Evolutionary conservation across 441 rosid genomes (phyloP).

Genomic region (Viola pubescens): DNA sequence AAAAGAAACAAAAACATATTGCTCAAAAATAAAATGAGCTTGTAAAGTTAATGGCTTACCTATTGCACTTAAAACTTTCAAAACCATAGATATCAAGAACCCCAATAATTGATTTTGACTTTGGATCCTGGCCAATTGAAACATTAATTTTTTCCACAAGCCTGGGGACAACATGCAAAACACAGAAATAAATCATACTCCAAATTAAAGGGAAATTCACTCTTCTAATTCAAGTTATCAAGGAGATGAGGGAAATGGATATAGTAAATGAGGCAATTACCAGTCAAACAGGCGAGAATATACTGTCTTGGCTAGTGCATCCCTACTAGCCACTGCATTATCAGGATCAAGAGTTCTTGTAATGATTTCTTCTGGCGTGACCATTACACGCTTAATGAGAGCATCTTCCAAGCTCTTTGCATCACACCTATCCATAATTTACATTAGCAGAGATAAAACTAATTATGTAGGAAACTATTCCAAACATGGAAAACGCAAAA

Average conservation of each 20-base stretch:
- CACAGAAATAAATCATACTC: conserved; percentile 5
- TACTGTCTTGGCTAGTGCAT: conserved; percentile 84
- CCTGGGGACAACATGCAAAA: conserved; percentile 38
- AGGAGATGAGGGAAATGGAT: conserved; percentile 2
- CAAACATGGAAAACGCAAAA: conserved; percentile 14
- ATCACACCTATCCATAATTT: conserved; percentile 55
- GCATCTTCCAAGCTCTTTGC: conserved; percentile 85
- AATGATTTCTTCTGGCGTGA: conserved; percentile 93
- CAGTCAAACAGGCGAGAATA: conserved; percentile 94
- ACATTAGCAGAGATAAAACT: conserved; percentile 8
- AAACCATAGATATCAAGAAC: conserved; percentile 95
- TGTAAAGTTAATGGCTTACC: conserved; percentile 34
- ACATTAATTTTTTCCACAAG: conserved; percentile 75
- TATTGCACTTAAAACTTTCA: conserved; percentile 87
- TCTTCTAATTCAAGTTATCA: neutral
- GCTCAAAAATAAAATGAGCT: conserved; percentile 1
- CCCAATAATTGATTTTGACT: conserved; percentile 74
- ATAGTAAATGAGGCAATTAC: conserved; percentile 32
- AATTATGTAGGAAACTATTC: neutral
- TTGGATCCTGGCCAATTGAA: conserved; percentile 89
- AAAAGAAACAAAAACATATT: neutral
- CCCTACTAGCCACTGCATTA: conserved; percentile 81
- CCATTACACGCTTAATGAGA: conserved; percentile 87
- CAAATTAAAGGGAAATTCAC: neutral
- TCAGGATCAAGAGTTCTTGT: conserved; percentile 93